A percentile compares a stretch with the other conserved stretches of the same genome.
Evolutionary conservation across 2,329 filamentous ascomycete species (phyloP).

Genomic region (Immersiporthe knoxdaviesiana): DNA sequence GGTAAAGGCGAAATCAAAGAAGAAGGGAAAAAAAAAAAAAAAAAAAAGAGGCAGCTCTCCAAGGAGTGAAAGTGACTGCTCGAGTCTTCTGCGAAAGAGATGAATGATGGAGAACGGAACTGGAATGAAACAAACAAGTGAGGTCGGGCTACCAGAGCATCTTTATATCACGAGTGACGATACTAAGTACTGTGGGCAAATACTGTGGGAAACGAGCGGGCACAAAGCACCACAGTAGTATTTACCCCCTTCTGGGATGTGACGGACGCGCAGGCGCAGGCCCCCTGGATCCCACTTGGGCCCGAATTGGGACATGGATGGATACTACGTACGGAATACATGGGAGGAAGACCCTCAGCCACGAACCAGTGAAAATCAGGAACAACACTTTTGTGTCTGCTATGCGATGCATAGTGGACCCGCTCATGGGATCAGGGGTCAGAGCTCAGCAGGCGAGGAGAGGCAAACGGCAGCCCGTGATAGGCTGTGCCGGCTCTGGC

Average conservation of each 20-base stretch:
- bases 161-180: conserved; percentile 31
- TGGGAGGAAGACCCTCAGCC: conserved; percentile 32
- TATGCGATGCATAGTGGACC: conserved; percentile 47
- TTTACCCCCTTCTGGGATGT: conserved; percentile 19
- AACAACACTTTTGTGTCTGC: conserved; percentile 39
- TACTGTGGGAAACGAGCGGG: conserved; percentile 10
- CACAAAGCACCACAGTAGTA: not conserved
- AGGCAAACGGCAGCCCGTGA: conserved; percentile 32
- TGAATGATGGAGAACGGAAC: conserved; percentile 31
- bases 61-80: conserved; percentile 43
- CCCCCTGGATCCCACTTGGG: conserved; percentile 19
- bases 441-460: conserved; percentile 30
- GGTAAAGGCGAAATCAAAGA: conserved; percentile 34
- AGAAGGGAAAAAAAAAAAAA: conserved; percentile 22
- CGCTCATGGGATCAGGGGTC: conserved; percentile 36
- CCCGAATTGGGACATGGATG: conserved; percentile 35
- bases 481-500: conserved; percentile 37
- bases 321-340: not conserved
- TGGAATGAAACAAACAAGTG: not conserved
- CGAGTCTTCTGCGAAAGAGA: conserved; percentile 36
- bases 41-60: conserved; percentile 40
- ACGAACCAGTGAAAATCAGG: conserved; percentile 42
- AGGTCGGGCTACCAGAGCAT: conserved; percentile 23
- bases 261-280: conserved; percentile 32
- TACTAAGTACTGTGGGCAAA: conserved; percentile 10